phyloP scores from a whole-genome alignment of 768 basidiomycete genomes.

The Lactarius akahatsu region DNA sequence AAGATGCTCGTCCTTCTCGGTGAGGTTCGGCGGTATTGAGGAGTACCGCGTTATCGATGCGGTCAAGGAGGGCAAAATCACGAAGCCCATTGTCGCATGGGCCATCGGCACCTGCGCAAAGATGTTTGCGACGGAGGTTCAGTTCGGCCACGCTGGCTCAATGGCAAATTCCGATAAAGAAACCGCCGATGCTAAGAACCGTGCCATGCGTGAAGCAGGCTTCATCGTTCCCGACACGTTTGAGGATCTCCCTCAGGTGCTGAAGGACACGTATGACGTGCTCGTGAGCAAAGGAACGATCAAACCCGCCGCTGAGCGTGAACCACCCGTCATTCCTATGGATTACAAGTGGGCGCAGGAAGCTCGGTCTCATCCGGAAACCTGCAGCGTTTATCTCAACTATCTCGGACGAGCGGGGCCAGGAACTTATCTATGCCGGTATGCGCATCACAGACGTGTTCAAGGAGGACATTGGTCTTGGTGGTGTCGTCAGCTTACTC shows the following conservation, averaged over 20 bases:
- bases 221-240: constrained; percentile 98
- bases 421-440: constrained; percentile 96
- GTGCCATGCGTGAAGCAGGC: constrained; percentile 89
- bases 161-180: constrained; percentile 98
- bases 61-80: constrained; percentile 89
- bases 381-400: constrained; percentile 99
- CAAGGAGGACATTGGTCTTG: constrained; percentile 94
- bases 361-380: constrained; percentile 97
- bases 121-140: constrained; percentile 99
- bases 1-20: constrained; percentile 99
- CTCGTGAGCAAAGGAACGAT: constrained; percentile 73
- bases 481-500: constrained; percentile 91
- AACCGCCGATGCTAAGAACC: constrained; percentile 98
- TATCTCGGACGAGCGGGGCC: constrained; percentile 98
- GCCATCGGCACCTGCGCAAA: constrained; percentile 99
- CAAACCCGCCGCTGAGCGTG: constrained; percentile 69
- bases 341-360: constrained; percentile 99
- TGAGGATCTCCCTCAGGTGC: constrained; percentile 86
- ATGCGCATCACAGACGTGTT: constrained; percentile 99
- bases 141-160: constrained; percentile 97
- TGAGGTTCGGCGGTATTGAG: constrained; percentile 98
- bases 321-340: constrained; percentile 98
- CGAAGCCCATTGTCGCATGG: constrained; percentile 99
- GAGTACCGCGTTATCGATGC: constrained; percentile 99
- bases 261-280: constrained; percentile 80